Conservation (phyloP, 331 rosid species). For the Pyracantha coccinea region DNA sequence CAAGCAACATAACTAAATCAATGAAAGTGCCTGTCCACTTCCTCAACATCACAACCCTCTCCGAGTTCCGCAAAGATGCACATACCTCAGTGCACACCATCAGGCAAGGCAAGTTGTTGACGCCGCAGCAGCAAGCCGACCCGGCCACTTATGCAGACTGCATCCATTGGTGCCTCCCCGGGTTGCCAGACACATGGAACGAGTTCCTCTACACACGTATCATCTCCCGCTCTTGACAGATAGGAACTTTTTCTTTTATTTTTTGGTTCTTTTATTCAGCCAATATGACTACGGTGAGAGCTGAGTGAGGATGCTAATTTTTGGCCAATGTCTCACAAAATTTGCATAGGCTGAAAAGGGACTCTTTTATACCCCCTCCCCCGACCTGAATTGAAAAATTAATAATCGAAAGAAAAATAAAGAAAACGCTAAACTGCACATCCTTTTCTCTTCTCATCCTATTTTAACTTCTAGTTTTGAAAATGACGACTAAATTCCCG, state of each 20-base stretch:
- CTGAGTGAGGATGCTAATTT: constrained; percentile 1
- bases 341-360: constrained; percentile 6
- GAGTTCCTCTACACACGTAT: constrained; percentile 73
- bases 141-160: constrained; percentile 82
- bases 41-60: constrained; percentile 63
- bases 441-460: neutral
- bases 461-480: too few species aligned
- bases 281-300: constrained; percentile 25
- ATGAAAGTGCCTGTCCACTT: constrained; percentile 57
- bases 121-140: constrained; percentile 65
- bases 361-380: constrained; percentile 4
- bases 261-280: constrained; percentile 17
- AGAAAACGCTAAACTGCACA: constrained; percentile 19
- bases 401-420: constrained; percentile 33
- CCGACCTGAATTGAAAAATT: constrained; percentile 26
- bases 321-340: constrained; percentile 17
- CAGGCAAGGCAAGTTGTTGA: constrained; percentile 71
- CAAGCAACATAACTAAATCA: constrained; percentile 35
- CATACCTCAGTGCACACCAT: constrained; percentile 90
- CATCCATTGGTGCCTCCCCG: constrained; percentile 96
- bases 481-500: too few species aligned
- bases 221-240: constrained; percentile 52
- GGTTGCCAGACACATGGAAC: constrained; percentile 92
- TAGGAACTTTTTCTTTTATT: neutral
- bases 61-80: constrained; percentile 80